Evolutionary conservation across 2,329 filamentous ascomycete species (phyloP).

Genomic region (Colletotrichum melonis): DNA sequence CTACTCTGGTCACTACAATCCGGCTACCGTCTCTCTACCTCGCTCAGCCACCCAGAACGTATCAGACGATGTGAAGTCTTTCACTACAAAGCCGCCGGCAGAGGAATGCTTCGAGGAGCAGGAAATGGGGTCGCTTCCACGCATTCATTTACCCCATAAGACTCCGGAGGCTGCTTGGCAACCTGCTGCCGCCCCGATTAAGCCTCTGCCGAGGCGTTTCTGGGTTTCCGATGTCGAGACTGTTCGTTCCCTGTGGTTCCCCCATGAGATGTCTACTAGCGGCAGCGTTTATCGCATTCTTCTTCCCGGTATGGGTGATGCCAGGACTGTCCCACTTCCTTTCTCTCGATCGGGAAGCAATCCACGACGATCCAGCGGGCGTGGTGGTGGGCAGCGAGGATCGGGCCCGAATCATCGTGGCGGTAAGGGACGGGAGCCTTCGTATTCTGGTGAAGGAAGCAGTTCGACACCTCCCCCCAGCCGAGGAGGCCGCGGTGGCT

Average conservation of each 20-base stretch:
- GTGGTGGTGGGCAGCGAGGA: constrained; percentile 33
- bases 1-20: constrained; percentile 57
- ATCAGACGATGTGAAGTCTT: constrained; percentile 42
- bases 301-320: constrained; percentile 54
- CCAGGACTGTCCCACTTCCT: constrained; percentile 52
- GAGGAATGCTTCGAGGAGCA: constrained; percentile 86
- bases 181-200: constrained; percentile 64
- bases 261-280: constrained; percentile 37
- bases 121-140: constrained; percentile 81
- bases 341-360: constrained; percentile 46
- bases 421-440: constrained; percentile 34
- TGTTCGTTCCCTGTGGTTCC: constrained; percentile 40
- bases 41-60: constrained; percentile 27
- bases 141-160: constrained; percentile 73
- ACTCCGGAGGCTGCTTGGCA: constrained; percentile 73
- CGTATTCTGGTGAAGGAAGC: constrained; percentile 31
- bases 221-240: constrained; percentile 54
- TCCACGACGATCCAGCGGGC: constrained; percentile 42
- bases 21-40: constrained; percentile 79
- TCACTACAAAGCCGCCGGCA: constrained; percentile 75
- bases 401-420: constrained; percentile 38
- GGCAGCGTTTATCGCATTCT: constrained; percentile 45
- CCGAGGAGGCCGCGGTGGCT: constrained; percentile 52
- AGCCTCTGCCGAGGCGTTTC: constrained; percentile 65
- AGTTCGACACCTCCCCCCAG: constrained; percentile 39